phyloP scores from a whole-genome alignment of 805 yeast genomes.

The Ogataea allantospora region DNA sequence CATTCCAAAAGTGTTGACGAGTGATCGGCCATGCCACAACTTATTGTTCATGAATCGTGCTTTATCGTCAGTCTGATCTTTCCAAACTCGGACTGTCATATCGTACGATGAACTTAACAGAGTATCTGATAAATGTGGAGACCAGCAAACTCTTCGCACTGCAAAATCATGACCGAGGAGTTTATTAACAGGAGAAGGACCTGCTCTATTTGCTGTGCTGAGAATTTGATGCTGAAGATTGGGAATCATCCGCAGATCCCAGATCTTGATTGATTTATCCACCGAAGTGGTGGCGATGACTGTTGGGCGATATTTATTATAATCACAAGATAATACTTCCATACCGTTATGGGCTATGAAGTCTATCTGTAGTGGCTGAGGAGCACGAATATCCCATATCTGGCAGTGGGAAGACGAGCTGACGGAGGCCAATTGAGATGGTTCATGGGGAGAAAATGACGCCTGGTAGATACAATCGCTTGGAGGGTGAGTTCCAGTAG shows the following conservation, averaged over 20 bases:
- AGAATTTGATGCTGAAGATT: constrained; percentile 20
- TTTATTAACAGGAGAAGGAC: constrained; percentile 72
- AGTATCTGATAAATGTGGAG: constrained; percentile 77
- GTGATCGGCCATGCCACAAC: constrained; percentile 47
- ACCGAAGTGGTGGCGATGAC: constrained; percentile 90
- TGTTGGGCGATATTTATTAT: constrained; percentile 82
- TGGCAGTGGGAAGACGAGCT: constrained; percentile 74
- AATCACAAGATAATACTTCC: constrained; percentile 79
- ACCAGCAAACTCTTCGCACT: constrained; percentile 79
- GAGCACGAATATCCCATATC: constrained; percentile 77
- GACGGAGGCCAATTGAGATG: constrained; percentile 64
- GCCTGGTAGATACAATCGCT: constrained; percentile 76
- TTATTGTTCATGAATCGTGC: constrained; percentile 53
- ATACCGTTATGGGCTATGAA: constrained; percentile 75
- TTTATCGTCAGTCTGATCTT: constrained; percentile 61
- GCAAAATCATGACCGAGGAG: constrained; percentile 88
- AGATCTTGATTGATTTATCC: constrained; percentile 75
- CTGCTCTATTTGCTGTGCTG: constrained; percentile 44
- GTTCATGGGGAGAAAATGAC: constrained; percentile 80
- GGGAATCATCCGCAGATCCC: constrained; percentile 80
- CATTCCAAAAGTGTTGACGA: constrained; percentile 54
- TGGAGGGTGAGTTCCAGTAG: constrained; percentile 32
- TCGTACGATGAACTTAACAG: constrained; percentile 82
- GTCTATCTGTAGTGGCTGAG: constrained; percentile 58
- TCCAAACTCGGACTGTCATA: constrained; percentile 89